Evolutionary conservation across 768 basidiomycete species (phyloP), one percentile per base, ranked within the genome.

Genomic region (Fomitopsis pulvina): DNA sequence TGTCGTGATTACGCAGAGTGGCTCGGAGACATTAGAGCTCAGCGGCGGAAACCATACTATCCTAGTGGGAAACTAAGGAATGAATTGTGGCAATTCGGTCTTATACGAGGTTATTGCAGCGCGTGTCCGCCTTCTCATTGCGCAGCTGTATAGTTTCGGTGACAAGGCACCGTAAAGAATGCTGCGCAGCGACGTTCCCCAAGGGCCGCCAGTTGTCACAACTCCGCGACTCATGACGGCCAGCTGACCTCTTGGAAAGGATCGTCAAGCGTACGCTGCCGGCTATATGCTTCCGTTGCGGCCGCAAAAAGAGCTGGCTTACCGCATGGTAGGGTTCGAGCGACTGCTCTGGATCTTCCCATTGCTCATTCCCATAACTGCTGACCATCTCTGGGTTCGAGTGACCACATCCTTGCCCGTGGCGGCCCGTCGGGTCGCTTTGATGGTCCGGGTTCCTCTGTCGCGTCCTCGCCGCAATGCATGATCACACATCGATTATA

Each of bases 1-100:
- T 8, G 44, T 41, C 16, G 20, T 11, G 4, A 18, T 46, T 37
- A 20, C 7, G 10, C 7, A 44, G 14, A 21, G 24, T 11, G 10
- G 12, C 14, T 32, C 12, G 45, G 30, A 26, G n/a, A 3, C 20
- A 2, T 32, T 46, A 10, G 12, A 20, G 25, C 30, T 46, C 12
- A 2, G 14, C 14, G 45, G 45, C 18, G 45, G 45, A 32, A 46
- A 46, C 25, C 45, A 46, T 34, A 46, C 45, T 12, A 10, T 46
- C 9, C 30, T 22, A 18, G 45, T 46, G 14, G 20, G 37, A 16
- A 41, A 24, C 10, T 47, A 21, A 38, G 25, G 46, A 3, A 12
- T 37, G 34, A 37, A 6, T 12, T 5, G 18, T 37, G 34, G 34
- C 14, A 12, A 16, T 37, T 6, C 14, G 7, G 14, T 37, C 5